Conservation (phyloP, 768 basidiomycete genomes). For the Suillus subalutaceus region DNA sequence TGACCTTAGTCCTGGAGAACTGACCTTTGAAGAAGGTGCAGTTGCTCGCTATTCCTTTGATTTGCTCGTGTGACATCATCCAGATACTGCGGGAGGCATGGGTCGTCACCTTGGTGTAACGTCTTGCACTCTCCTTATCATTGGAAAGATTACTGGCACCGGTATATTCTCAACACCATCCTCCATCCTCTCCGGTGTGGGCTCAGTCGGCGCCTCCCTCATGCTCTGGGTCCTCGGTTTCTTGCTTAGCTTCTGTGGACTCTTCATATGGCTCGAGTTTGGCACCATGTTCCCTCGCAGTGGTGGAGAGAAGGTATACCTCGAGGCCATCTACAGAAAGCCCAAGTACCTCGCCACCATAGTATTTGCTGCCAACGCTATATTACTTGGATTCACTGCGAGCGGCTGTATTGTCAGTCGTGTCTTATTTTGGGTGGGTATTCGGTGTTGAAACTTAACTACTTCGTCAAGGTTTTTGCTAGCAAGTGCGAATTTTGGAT, state of each 20-base stretch:
- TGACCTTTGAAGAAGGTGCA: conserved; percentile 54
- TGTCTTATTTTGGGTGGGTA: not conserved
- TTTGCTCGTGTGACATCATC: not conserved
- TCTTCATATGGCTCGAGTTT: conserved; percentile 66
- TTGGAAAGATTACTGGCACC: conserved; percentile 61
- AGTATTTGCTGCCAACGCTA: conserved; percentile 50
- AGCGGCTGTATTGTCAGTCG: conserved; percentile 51
- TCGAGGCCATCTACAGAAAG: conserved; percentile 54
- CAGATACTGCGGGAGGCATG: conserved; percentile 57
- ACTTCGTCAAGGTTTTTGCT: conserved; percentile 32
- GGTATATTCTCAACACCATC: conserved; percentile 68
- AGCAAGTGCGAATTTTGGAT: conserved; percentile 31
- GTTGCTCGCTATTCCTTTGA: not conserved
- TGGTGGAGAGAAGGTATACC: conserved; percentile 65
- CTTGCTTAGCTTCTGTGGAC: conserved; percentile 56
- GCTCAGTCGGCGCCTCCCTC: conserved; percentile 60
- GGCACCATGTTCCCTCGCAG: conserved; percentile 67
- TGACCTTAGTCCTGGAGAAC: conserved; percentile 41
- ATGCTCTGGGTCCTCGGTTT: conserved; percentile 69
- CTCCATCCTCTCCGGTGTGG: conserved; percentile 56
- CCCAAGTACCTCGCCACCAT: conserved; percentile 52
- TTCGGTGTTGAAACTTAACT: not conserved
- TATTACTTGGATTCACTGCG: conserved; percentile 46
- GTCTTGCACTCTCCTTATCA: conserved; percentile 58
- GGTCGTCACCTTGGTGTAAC: conserved; percentile 59